phyloP scores from a whole-genome alignment of 805 yeast genomes.

The Candida ipomoeae region DNA sequence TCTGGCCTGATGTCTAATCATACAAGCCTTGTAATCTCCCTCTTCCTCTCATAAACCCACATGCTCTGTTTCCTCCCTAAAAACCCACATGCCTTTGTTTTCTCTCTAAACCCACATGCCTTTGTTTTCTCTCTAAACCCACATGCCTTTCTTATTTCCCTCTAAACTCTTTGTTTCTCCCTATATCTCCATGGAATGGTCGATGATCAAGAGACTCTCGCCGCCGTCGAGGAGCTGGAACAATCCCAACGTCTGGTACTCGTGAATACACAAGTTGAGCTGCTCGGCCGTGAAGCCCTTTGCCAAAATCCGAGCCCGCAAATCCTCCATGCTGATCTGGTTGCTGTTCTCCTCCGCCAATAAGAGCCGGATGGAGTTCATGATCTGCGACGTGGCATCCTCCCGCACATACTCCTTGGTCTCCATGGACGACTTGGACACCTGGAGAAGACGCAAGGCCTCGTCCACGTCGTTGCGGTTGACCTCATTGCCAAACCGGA shows the following conservation, averaged over 20 bases:
- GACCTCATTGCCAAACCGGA: conserved; percentile 74
- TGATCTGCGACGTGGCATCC: conserved; percentile 60
- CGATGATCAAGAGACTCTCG: conserved; percentile 52
- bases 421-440: conserved; percentile 79
- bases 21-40: too few species aligned
- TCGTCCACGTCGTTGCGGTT: conserved; percentile 85
- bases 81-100: too few species aligned
- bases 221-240: conserved; percentile 77
- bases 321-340: conserved; percentile 34
- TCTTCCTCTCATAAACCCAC: too few species aligned
- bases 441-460: conserved; percentile 80
- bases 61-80: too few species aligned
- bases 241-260: conserved; percentile 66
- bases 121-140: neutral
- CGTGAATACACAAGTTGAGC: conserved; percentile 67
- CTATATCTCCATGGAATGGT: conserved; percentile 27
- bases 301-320: conserved; percentile 63
- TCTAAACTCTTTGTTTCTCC: too few species aligned
- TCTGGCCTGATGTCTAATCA: too few species aligned
- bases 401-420: conserved; percentile 49
- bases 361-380: conserved; percentile 40
- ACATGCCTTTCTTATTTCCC: neutral
- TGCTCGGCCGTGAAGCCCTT: conserved; percentile 83
- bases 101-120: neutral
- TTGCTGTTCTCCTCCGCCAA: conserved; percentile 40